These are phyloP conservation scores for Coemansia sp. DNA, from an alignment of 192 early-diverging fungal species.

Conservation along the genomic window DNA sequence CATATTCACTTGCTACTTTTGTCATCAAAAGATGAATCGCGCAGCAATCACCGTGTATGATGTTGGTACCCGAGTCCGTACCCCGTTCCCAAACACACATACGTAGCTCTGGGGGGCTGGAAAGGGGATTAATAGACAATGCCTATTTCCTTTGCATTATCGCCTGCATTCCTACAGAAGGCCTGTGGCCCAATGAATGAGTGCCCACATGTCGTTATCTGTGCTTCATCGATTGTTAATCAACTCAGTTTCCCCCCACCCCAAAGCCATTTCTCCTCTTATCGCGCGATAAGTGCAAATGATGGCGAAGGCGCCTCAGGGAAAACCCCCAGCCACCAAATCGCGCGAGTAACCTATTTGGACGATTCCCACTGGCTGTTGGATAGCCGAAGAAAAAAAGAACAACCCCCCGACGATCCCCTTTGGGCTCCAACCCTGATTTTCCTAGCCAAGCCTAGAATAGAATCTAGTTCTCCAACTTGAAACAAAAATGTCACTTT, in stretches of 20 bases:
- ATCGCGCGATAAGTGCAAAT: neutral
- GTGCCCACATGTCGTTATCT: neutral
- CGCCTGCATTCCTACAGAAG: neutral
- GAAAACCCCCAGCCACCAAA: neutral
- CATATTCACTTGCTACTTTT: neutral
- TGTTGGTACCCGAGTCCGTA: neutral
- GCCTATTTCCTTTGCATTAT: neutral
- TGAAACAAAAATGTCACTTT: too few relatives aligned
- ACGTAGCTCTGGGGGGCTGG: too few relatives aligned
- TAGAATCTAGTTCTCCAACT: neutral
- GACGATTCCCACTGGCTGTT: constrained; percentile 2
- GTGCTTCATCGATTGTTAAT: constrained; percentile 4
- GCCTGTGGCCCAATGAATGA: neutral
- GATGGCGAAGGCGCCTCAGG: neutral
- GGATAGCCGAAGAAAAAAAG: neutral
- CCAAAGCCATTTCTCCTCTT: neutral
- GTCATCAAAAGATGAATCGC: neutral
- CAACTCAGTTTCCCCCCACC: neutral
- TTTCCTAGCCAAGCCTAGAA: neutral
- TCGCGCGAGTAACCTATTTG: neutral
- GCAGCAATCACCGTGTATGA: neutral
- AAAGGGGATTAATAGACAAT: neutral
- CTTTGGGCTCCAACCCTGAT: neutral
- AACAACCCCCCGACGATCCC: neutral
- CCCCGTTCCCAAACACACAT: neutral